These are phyloP conservation scores for Eutrema salsugineum DNA, from an alignment of 441 rosid species.

Conservation along the genomic window DNA sequence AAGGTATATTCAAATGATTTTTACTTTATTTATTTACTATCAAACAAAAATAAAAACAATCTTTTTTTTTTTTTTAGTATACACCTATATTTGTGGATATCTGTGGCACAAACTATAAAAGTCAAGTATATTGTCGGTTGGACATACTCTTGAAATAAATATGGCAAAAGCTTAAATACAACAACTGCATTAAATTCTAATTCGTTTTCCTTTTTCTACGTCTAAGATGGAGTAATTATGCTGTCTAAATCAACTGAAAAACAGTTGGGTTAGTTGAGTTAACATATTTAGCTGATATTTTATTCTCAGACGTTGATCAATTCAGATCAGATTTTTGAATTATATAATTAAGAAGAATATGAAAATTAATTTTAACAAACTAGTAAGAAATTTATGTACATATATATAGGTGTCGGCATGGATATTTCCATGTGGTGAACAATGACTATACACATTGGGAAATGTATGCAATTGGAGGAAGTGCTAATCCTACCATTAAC, in stretches of 20 bases:
- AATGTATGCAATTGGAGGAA: constrained; percentile 79
- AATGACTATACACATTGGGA: constrained; percentile 81
- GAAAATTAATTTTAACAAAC: not conserved
- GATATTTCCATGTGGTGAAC: constrained; percentile 80
- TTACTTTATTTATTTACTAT: not conserved
- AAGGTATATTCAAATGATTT: constrained; percentile 51
- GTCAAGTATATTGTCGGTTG: constrained; percentile 27
- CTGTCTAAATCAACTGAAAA: constrained; percentile 6
- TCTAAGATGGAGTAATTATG: not conserved
- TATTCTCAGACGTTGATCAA: not conserved
- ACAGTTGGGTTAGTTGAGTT: not conserved
- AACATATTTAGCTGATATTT: not conserved
- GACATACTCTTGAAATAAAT: not conserved
- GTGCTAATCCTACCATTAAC: constrained; percentile 69
- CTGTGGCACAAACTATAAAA: not conserved
- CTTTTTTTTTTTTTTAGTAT: not conserved
- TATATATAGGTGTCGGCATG: constrained; percentile 55
- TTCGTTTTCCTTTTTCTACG: not conserved
- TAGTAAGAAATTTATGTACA: not conserved
- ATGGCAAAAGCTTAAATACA: not conserved
- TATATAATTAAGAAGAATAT: not conserved
- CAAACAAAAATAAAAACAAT: not conserved
- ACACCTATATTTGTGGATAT: not conserved
- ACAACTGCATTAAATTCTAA: not conserved
- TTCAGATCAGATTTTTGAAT: not conserved